Conservation (phyloP, 1,284 basidiomycete genomes). For the Cutaneotrichosporon cyanovorans region DNA sequence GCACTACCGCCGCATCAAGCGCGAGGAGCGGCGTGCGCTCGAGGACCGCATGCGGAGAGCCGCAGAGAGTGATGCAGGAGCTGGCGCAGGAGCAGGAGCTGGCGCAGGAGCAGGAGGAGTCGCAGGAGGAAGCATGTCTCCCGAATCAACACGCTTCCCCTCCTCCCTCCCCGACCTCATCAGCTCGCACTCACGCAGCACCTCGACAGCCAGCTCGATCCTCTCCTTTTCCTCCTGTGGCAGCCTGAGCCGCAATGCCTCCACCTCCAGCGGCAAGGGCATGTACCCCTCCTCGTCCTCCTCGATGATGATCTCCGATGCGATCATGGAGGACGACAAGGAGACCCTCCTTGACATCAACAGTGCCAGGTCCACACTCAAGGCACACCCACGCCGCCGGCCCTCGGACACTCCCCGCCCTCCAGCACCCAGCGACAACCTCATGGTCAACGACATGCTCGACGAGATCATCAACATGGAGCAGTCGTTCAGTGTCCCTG, state of each 20-base stretch:
- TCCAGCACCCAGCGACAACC: slow-evolving; percentile 4
- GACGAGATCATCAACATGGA: slow-evolving; percentile 47
- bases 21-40: slow-evolving; percentile 31
- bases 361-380: slow-evolving; percentile 8
- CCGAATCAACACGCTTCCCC: slow-evolving; percentile 18
- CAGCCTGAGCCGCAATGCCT: slow-evolving; percentile 29
- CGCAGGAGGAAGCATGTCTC: slow-evolving; percentile 20
- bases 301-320: slow-evolving; percentile 28
- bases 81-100: too few species aligned
- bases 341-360: slow-evolving; percentile 14
- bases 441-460: slow-evolving; percentile 41
- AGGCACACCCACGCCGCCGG: slow-evolving; percentile 5
- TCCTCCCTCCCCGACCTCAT: slow-evolving; percentile 30
- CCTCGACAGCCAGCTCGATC: slow-evolving; percentile 27
- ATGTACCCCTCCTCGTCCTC: slow-evolving; percentile 15
- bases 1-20: slow-evolving; percentile 39
- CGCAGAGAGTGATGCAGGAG: too few species aligned
- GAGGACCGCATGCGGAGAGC: slow-evolving; percentile 19
- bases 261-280: slow-evolving; percentile 24
- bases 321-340: slow-evolving; percentile 39
- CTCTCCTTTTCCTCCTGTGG: slow-evolving; percentile 24
- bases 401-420: background rate
- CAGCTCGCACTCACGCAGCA: slow-evolving; percentile 28
- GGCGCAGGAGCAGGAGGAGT: too few species aligned
- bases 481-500: slow-evolving; percentile 36